Percentiles rank a stretch among this genome's conserved stretches.
phyloP scores from a whole-genome alignment of 208 protist species.

The Crithidia thermophila region DNA sequence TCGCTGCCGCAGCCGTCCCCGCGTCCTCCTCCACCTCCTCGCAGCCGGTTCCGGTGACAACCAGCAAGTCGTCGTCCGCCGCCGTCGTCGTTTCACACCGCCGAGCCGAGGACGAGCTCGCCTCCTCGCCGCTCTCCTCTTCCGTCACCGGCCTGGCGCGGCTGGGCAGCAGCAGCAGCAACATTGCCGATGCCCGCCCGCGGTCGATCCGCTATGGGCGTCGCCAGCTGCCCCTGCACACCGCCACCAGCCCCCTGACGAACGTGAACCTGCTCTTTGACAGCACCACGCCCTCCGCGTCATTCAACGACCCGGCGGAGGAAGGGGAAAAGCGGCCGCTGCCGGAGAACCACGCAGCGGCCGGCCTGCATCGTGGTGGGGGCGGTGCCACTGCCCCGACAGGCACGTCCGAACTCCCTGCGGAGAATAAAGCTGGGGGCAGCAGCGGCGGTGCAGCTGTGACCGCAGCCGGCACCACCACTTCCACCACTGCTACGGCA shows the following conservation, averaged over 20 bases:
- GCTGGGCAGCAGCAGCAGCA: slow-evolving; percentile 12
- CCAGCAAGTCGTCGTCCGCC: no score
- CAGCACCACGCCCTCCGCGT: slow-evolving; percentile 17
- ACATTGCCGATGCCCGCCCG: slow-evolving; percentile 13
- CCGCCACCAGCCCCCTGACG: slow-evolving; percentile 16
- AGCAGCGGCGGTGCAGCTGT: neutral
- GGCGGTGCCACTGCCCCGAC: no score
- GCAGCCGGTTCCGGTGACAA: neutral
- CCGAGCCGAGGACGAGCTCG: neutral
- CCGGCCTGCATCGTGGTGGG: no score
- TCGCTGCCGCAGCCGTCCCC: neutral
- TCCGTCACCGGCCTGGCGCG: neutral
- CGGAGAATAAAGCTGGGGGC: neutral
- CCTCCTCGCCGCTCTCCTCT: neutral
- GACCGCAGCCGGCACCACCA: neutral
- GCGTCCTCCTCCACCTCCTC: neutral
- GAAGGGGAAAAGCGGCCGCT: neutral
- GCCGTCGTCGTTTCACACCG: no score
- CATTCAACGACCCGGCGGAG: neutral
- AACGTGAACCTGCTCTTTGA: slow-evolving; percentile 21
- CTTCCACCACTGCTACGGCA: neutral
- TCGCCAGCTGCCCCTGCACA: slow-evolving; percentile 29
- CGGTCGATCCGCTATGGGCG: slow-evolving; percentile 30
- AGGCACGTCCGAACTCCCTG: no score
- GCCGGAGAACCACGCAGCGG: neutral